Evolutionary conservation across 2,329 filamentous ascomycete species (phyloP), one percentile per base, ranked within the genome.

Genomic region (Trichoderma asperellum): DNA sequence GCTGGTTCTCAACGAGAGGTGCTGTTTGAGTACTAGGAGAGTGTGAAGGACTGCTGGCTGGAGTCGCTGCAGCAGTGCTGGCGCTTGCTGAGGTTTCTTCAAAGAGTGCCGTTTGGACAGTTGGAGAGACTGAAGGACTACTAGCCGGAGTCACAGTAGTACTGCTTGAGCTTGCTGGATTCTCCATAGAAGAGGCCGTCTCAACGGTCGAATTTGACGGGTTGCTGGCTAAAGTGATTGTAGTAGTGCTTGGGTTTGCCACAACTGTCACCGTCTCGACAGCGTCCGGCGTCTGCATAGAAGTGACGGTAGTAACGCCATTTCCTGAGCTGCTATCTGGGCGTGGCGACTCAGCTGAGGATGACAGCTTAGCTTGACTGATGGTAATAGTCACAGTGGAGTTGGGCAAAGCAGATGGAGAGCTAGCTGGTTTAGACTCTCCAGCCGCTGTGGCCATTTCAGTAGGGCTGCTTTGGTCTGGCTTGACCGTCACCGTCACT

Each of bases 401-500:
- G 35, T 11, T 52, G 12, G 56, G 3, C 5, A 18, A 32, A 53
- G 24, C 2, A 35, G 32, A 37, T 16, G 66, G n/a, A 2, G 21
- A n/a, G 16, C 35, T 14, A 16, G 32, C 24, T 29, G 52, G 35
- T 18, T 49, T 62, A 3, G 34, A 24, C 7, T 62, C 37, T 40
- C 58, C 18, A 18, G 56, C 49, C 32, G 35, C 24, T 1, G 29
- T 40, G 10, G 67, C 70, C 4, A 59, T 52, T 32, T 53, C 64
- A 21, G 55, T 27, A 56, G 56, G 32, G 32, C 27, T 56, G 43
- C 27, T 55, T 12, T 64, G 64, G 14, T 40, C 40, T 27, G 62
- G 69, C 3, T 21, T 49, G 16, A 60, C 18, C 10, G 70, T 71
- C 16, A 74, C 57, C 27, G 71, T 71, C 34, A 73, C 69, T 1